phyloP scores from a whole-genome alignment of 2,329 filamentous ascomycete genomes.

The Cercospora sesami region DNA sequence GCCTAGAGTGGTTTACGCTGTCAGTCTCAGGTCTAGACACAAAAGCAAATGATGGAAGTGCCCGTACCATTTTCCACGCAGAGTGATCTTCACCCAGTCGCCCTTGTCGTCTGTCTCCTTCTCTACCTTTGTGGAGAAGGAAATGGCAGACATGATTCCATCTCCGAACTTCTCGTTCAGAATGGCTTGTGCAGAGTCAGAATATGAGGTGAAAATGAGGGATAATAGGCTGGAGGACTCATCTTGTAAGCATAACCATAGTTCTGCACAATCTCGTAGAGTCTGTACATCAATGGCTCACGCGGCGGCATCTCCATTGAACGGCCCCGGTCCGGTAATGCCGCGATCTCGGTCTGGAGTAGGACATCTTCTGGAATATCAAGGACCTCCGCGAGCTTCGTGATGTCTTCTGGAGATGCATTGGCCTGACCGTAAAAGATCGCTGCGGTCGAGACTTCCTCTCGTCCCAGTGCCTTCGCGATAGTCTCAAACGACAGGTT shows the following conservation, averaged over 20 bases:
- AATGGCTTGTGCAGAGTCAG: no score
- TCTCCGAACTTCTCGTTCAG: conserved; percentile 81
- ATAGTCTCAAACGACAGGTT: conserved; percentile 78
- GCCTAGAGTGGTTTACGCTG: conserved; percentile 37
- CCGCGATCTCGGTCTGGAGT: conserved; percentile 60
- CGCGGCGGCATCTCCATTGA: conserved; percentile 79
- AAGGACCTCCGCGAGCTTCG: conserved; percentile 66
- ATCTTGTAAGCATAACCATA: conserved; percentile 90
- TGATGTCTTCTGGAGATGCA: conserved; percentile 68
- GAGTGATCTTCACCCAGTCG: conserved; percentile 80
- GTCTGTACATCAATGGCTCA: conserved; percentile 82
- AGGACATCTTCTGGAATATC: conserved; percentile 60
- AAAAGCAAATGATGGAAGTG: not conserved
- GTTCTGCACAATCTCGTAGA: conserved; percentile 95
- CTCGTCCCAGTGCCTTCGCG: conserved; percentile 69
- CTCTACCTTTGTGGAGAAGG: conserved; percentile 85
- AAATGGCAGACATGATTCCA: conserved; percentile 95
- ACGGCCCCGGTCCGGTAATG: conserved; percentile 77
- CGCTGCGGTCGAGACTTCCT: conserved; percentile 81
- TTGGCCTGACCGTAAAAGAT: conserved; percentile 87
- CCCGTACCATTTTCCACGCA: conserved; percentile 78
- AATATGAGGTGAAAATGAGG: no score
- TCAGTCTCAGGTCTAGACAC: conserved; percentile 14
- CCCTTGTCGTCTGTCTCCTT: conserved; percentile 78
- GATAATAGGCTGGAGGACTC: no score